These are phyloP conservation scores for Psophocarpus tetragonolobus DNA, from an alignment of 306 rosid species.

Conservation along the genomic window DNA sequence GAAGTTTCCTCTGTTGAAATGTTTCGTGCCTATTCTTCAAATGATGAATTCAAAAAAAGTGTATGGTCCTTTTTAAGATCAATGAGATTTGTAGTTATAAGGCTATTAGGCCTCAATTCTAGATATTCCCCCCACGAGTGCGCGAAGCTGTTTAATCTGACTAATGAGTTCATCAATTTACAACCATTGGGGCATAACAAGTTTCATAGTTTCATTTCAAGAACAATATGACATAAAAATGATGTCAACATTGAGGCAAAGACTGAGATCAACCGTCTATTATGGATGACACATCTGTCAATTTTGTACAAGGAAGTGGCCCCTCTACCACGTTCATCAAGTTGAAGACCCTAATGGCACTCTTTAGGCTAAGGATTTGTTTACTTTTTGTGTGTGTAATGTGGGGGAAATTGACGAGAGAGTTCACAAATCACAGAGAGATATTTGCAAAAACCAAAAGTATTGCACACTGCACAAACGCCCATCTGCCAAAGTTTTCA, in stretches of 20 bases:
- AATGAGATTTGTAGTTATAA: constrained; percentile 16
- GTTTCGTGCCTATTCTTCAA: constrained; percentile 38
- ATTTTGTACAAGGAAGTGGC: constrained; percentile 38
- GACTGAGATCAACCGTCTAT: constrained; percentile 37
- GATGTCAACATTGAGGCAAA: constrained; percentile 21
- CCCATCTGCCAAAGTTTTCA: constrained; percentile 36
- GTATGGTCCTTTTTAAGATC: neutral
- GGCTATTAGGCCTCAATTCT: constrained; percentile 15
- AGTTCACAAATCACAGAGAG: neutral
- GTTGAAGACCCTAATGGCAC: constrained; percentile 21
- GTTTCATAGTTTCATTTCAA: constrained; percentile 14
- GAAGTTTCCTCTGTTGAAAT: constrained; percentile 31
- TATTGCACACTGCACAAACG: constrained; percentile 12
- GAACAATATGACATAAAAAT: constrained; percentile 32
- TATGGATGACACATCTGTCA: constrained; percentile 42
- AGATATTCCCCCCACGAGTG: constrained; percentile 44
- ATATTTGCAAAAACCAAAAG: constrained; percentile 8
- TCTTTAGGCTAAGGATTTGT: constrained; percentile 19
- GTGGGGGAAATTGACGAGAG: neutral
- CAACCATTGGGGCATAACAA: constrained; percentile 3
- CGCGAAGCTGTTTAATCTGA: constrained; percentile 42
- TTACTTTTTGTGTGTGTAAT: constrained; percentile 25
- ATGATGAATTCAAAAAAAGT: constrained; percentile 34
- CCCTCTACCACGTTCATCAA: constrained; percentile 30
- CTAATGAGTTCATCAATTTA: constrained; percentile 10